Conservation (phyloP, 176 grass and related monocot species). For the Secale cereale region DNA sequence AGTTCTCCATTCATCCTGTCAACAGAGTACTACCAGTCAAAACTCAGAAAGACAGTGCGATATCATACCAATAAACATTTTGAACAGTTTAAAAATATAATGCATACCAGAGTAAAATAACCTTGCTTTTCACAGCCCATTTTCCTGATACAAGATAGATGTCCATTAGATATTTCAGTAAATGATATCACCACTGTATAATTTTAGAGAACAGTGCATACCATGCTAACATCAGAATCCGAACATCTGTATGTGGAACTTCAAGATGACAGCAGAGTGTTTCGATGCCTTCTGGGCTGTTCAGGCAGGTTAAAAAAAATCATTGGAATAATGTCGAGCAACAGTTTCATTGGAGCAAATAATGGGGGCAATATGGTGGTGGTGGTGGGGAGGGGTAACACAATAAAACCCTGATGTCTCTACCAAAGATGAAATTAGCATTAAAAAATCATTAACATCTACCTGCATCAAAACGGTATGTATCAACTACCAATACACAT, state of each 20-base stretch:
- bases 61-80: not conserved
- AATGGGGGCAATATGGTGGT: not conserved
- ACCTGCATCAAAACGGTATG: not conserved
- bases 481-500: slow-evolving; percentile 7
- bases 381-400: not conserved
- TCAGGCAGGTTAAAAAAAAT: not conserved
- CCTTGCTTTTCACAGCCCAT: slow-evolving; percentile 97
- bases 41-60: slow-evolving; percentile 10
- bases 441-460: not conserved
- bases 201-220: slow-evolving; percentile 36
- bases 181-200: not conserved
- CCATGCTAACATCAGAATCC: slow-evolving; percentile 99
- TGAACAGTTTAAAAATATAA: slow-evolving; percentile 20
- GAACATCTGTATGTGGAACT: slow-evolving; percentile 94
- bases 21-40: slow-evolving; percentile 24
- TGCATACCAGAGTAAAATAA: slow-evolving; percentile 86
- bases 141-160: slow-evolving; percentile 64
- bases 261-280: slow-evolving; percentile 80
- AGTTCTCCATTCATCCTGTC: slow-evolving; percentile 89
- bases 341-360: not conserved
- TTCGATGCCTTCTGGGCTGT: slow-evolving; percentile 97
- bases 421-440: not conserved
- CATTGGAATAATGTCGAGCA: not conserved
- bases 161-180: slow-evolving; percentile 19
- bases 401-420: not conserved